Conservation (phyloP, 352 stramenopile genomes). For the Phytophthora tentaculata region DNA sequence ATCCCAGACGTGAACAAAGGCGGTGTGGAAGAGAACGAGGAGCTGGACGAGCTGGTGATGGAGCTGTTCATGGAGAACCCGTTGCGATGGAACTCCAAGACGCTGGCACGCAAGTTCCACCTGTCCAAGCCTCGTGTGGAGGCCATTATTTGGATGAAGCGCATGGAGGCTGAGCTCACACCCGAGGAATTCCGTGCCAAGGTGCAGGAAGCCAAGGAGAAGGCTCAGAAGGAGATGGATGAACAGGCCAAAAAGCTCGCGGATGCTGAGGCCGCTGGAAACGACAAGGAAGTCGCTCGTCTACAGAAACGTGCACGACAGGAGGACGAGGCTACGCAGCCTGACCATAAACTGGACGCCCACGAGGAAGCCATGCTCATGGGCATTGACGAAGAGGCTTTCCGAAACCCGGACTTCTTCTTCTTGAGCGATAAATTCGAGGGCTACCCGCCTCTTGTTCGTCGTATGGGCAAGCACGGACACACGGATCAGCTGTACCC, state of each 20-base stretch:
- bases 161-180: constrained; percentile 63
- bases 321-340: constrained; percentile 46
- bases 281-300: constrained; percentile 64
- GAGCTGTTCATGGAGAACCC: constrained; percentile 88
- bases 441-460: constrained; percentile 76
- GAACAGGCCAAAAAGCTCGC: constrained; percentile 53
- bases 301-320: constrained; percentile 68
- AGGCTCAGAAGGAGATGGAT: constrained; percentile 42
- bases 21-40: constrained; percentile 72
- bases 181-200: constrained; percentile 67
- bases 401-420: constrained; percentile 88
- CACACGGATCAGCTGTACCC: constrained; percentile 82
- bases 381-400: constrained; percentile 71
- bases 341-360: constrained; percentile 61
- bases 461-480: constrained; percentile 82
- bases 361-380: constrained; percentile 63
- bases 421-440: constrained; percentile 88
- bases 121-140: constrained; percentile 80
- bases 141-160: constrained; percentile 83
- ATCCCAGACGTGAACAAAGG: constrained; percentile 75
- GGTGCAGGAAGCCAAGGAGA: constrained; percentile 64
- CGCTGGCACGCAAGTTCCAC: constrained; percentile 82
- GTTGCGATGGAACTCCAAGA: constrained; percentile 82
- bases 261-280: constrained; percentile 51
- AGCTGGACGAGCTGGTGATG: constrained; percentile 79